These are phyloP conservation scores for Vaucheria bursata DNA, from an alignment of 352 stramenopile genomes.

Conservation along the genomic window DNA sequence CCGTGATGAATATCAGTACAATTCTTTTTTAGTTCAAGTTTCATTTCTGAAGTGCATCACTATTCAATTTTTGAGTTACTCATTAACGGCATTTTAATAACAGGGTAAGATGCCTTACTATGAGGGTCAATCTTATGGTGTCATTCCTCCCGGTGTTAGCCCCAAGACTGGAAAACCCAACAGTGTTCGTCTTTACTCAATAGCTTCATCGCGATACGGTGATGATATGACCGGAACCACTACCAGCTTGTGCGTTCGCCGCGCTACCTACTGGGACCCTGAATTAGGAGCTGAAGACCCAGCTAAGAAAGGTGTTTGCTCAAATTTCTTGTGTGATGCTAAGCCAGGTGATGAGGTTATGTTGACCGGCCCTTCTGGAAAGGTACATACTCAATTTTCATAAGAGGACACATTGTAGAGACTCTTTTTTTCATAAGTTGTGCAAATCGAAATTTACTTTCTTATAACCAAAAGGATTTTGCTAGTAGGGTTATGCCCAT, in stretches of 20 bases:
- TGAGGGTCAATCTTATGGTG: slow-evolving; percentile 73
- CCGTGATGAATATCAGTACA: too few relatives aligned
- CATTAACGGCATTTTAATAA: too few relatives aligned
- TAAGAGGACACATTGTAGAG: slow-evolving; percentile 18
- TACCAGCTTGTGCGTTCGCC: slow-evolving; percentile 67
- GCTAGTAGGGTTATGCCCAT: neutral
- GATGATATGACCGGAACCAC: slow-evolving; percentile 75
- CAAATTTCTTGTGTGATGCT: slow-evolving; percentile 75
- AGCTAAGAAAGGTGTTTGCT: slow-evolving; percentile 73
- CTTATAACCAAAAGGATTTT: neutral
- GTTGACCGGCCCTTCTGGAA: slow-evolving; percentile 70
- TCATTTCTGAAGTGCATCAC: too few relatives aligned
- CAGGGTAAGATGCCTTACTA: slow-evolving; percentile 68
- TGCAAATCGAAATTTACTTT: neutral
- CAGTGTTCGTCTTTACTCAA: slow-evolving; percentile 71
- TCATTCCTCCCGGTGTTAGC: slow-evolving; percentile 67
- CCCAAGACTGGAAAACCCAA: slow-evolving; percentile 75
- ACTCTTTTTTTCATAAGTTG: neutral
- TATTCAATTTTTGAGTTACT: too few relatives aligned
- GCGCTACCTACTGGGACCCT: slow-evolving; percentile 70
- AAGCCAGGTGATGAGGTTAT: slow-evolving; percentile 57
- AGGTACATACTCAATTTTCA: slow-evolving; percentile 67
- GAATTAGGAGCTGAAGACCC: slow-evolving; percentile 67
- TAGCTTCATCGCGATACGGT: slow-evolving; percentile 63
- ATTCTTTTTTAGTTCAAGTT: too few relatives aligned